Evolutionary conservation across 2,329 filamentous ascomycete genomes (phyloP).

Genomic region (Xylariaceae sp.): DNA sequence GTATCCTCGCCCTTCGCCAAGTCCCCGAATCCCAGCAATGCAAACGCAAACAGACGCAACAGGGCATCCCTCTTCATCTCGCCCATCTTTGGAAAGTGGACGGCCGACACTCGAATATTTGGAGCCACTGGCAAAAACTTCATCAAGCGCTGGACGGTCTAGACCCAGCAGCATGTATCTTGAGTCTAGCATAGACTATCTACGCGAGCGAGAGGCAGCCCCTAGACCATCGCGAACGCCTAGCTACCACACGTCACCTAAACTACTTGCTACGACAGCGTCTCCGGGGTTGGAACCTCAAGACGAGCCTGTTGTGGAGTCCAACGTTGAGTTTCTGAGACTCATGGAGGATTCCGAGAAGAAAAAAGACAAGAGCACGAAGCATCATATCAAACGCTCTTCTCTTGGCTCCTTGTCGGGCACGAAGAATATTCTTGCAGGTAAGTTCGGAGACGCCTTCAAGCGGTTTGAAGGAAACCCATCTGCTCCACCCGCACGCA

Average conservation of each 20-base stretch:
- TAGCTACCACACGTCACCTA: conserved; percentile 30
- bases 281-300: conserved; percentile 43
- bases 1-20: conserved; percentile 23
- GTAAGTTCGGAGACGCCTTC: conserved; percentile 91
- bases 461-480: conserved; percentile 73
- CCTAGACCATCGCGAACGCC: conserved; percentile 38
- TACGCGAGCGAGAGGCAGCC: conserved; percentile 69
- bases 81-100: conserved; percentile 68
- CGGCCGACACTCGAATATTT: conserved; percentile 62
- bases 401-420: conserved; percentile 70
- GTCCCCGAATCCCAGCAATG: conserved; percentile 31
- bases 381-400: conserved; percentile 62
- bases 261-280: conserved; percentile 34
- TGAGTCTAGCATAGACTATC: conserved; percentile 75
- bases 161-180: conserved; percentile 80
- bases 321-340: conserved; percentile 78
- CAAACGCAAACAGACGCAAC: conserved; percentile 33
- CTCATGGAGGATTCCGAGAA: conserved; percentile 65
- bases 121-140: conserved; percentile 59
- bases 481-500: conserved; percentile 33
- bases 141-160: conserved; percentile 48
- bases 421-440: conserved; percentile 78
- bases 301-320: conserved; percentile 66
- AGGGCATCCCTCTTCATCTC: conserved; percentile 46
- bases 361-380: conserved; percentile 50